phyloP scores from a whole-genome alignment of 495 filamentous ascomycete species.

The Penicillium macrosclerotiorum region DNA sequence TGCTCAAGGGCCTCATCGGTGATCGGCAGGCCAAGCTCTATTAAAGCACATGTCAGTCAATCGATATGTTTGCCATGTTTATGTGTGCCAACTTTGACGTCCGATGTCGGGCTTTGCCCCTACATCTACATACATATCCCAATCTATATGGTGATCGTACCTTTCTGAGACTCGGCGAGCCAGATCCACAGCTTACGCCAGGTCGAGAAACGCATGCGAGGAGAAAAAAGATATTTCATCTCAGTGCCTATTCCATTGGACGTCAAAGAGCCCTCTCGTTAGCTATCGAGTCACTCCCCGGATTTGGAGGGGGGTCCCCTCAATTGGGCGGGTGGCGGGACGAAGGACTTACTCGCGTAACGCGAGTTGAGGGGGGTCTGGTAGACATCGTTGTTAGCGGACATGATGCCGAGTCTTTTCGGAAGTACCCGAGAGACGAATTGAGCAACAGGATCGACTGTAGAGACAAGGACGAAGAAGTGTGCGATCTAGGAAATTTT shows the following conservation, averaged over 20 bases:
- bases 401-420: slow-evolving; percentile 47
- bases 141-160: slow-evolving; percentile 29
- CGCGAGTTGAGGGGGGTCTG: slow-evolving; percentile 72
- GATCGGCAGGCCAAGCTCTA: slow-evolving; percentile 56
- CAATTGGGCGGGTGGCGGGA: slow-evolving; percentile 7
- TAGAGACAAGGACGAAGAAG: slow-evolving; percentile 8
- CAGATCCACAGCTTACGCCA: slow-evolving; percentile 82
- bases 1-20: slow-evolving; percentile 68
- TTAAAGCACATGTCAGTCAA: slow-evolving; percentile 26
- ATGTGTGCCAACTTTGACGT: slow-evolving; percentile 3
- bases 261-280: slow-evolving; percentile 9
- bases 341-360: slow-evolving; percentile 59
- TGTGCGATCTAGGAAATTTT: slow-evolving; percentile 38
- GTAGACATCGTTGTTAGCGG: slow-evolving; percentile 61
- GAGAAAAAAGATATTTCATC: slow-evolving; percentile 64
- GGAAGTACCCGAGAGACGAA: slow-evolving; percentile 17
- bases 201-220: slow-evolving; percentile 65
- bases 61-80: slow-evolving; percentile 12
- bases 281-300: slow-evolving; percentile 8
- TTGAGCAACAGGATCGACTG: slow-evolving; percentile 22
- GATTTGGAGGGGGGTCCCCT: slow-evolving; percentile 9
- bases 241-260: slow-evolving; percentile 37
- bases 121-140: not conserved
- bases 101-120: slow-evolving; percentile 13
- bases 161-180: slow-evolving; percentile 80